Conservation (phyloP, 2,329 filamentous ascomycete genomes). For the Gremmenia infestans region DNA sequence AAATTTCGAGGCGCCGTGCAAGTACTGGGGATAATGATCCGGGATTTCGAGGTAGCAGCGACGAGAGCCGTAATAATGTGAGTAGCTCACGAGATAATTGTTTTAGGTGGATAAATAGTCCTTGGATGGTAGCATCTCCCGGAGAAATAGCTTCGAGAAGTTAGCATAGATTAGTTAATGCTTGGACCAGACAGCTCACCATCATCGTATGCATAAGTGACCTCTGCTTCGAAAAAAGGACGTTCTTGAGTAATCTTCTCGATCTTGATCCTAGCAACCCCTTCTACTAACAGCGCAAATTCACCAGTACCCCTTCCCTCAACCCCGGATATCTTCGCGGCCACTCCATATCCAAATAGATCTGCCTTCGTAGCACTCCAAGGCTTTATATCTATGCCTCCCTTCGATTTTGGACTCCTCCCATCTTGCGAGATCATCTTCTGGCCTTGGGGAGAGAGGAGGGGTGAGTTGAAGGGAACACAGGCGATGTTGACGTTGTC, state of each 20-base stretch:
- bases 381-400: slow-evolving; percentile 45
- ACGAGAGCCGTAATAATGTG: slow-evolving; percentile 75
- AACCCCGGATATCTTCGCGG: slow-evolving; percentile 72
- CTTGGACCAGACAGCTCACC: slow-evolving; percentile 38
- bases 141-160: slow-evolving; percentile 26
- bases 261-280: slow-evolving; percentile 69
- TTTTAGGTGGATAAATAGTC: slow-evolving; percentile 76
- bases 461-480: slow-evolving; percentile 74
- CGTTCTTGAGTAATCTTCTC: slow-evolving; percentile 71
- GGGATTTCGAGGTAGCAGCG: slow-evolving; percentile 69
- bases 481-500: slow-evolving; percentile 76
- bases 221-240: slow-evolving; percentile 81
- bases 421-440: slow-evolving; percentile 64
- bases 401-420: slow-evolving; percentile 31
- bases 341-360: slow-evolving; percentile 76
- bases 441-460: slow-evolving; percentile 70
- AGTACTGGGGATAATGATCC: slow-evolving; percentile 71
- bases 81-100: slow-evolving; percentile 81
- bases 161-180: slow-evolving; percentile 14
- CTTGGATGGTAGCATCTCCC: slow-evolving; percentile 60
- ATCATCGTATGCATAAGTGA: slow-evolving; percentile 66
- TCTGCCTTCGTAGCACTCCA: slow-evolving; percentile 62
- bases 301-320: slow-evolving; percentile 72
- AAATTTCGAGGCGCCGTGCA: slow-evolving; percentile 78
- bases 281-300: slow-evolving; percentile 82